Evolutionary conservation across 1,284 basidiomycete genomes (phyloP).

Genomic region (Coniferiporia sulphurascens): DNA sequence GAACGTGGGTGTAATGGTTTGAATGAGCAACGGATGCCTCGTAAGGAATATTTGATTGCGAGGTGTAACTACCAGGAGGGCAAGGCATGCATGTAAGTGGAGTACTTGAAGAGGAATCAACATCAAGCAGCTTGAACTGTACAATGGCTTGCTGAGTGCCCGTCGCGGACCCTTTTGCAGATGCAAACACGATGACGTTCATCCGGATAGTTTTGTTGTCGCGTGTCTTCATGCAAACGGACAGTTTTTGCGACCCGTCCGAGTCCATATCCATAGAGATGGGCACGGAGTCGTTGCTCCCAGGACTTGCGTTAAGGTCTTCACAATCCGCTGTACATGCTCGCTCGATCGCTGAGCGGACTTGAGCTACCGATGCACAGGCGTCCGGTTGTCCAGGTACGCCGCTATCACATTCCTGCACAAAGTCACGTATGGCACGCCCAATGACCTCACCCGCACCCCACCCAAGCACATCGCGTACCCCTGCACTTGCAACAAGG

Average conservation of each 20-base stretch:
- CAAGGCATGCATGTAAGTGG: background rate
- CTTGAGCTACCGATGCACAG: slow-evolving; percentile 21
- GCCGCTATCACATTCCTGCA: slow-evolving; percentile 23
- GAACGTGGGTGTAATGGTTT: background rate
- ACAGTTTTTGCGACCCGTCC: slow-evolving; percentile 25
- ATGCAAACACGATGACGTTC: slow-evolving; percentile 36
- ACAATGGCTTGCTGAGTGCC: slow-evolving; percentile 1
- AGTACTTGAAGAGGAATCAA: background rate
- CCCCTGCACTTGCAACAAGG: slow-evolving; percentile 45
- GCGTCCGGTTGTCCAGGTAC: slow-evolving; percentile 10
- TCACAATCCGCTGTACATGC: slow-evolving; percentile 16
- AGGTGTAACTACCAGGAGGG: background rate
- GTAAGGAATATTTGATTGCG: background rate
- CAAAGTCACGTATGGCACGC: slow-evolving; percentile 52
- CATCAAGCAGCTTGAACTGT: slow-evolving; percentile 24
- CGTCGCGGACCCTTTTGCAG: slow-evolving; percentile 7
- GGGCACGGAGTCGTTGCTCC: too few species aligned
- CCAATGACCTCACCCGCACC: slow-evolving; percentile 67
- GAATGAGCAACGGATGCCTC: too few species aligned
- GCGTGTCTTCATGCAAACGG: slow-evolving; percentile 32
- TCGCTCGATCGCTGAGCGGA: slow-evolving; percentile 21
- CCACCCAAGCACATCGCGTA: slow-evolving; percentile 60
- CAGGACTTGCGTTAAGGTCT: too few species aligned
- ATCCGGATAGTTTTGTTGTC: slow-evolving; percentile 31
- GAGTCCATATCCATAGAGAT: slow-evolving; percentile 14